A percentile compares a stretch with the other conserved stretches of the same genome.
Evolutionary conservation across 2,329 filamentous ascomycete genomes (phyloP).

Genomic region (Emmonsiellopsis sp.): DNA sequence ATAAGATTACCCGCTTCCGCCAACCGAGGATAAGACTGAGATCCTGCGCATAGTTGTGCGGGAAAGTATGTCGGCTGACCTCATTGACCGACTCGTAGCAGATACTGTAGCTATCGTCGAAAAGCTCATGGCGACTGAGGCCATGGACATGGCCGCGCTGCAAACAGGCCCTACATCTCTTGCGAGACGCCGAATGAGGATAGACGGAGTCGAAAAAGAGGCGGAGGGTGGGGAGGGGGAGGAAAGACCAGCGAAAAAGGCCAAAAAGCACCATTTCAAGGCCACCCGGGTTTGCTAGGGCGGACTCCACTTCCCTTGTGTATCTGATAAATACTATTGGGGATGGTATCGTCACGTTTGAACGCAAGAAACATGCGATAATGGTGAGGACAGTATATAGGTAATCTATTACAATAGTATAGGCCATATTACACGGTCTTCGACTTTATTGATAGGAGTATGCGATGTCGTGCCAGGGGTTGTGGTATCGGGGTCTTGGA

Average conservation of each 20-base stretch:
- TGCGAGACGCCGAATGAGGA: constrained; percentile 32
- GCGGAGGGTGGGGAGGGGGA: constrained; percentile 1
- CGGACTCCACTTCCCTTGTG: background rate
- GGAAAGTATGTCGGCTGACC: constrained; percentile 59
- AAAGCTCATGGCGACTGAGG: constrained; percentile 47
- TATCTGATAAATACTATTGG: background rate
- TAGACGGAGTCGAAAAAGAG: background rate
- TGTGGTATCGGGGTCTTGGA: too few relatives aligned
- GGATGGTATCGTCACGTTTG: background rate
- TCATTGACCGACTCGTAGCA: constrained; percentile 53
- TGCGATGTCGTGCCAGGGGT: too few relatives aligned
- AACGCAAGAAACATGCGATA: too few relatives aligned
- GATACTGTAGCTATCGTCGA: constrained; percentile 56
- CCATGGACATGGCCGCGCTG: constrained; percentile 43
- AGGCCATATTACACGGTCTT: too few relatives aligned
- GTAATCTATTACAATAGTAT: too few relatives aligned
- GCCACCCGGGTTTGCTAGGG: constrained; percentile 16
- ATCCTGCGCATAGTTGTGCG: constrained; percentile 60
- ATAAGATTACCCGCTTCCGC: constrained; percentile 55
- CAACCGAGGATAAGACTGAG: constrained; percentile 52
- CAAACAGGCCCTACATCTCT: constrained; percentile 31
- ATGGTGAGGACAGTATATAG: too few relatives aligned
- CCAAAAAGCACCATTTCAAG: constrained; percentile 4
- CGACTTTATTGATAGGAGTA: too few relatives aligned
- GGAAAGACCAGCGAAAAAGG: background rate